A percentile compares a stretch with the other conserved stretches of the same genome.
Conservation (phyloP, 805 yeast genomes). For the Nakazawaea peltata region DNA sequence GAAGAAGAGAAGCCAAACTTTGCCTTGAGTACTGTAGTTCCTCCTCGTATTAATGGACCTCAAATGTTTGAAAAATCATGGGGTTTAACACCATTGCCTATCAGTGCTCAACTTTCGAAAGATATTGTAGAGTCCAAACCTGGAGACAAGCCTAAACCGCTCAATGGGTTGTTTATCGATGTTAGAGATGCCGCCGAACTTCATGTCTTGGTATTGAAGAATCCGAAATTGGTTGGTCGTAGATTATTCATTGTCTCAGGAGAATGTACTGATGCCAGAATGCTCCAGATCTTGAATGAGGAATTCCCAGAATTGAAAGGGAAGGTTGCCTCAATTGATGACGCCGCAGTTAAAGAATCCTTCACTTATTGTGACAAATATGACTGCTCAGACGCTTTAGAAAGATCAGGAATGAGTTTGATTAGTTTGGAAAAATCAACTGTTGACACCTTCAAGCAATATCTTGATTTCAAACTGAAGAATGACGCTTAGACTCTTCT, state of each 20-base stretch:
- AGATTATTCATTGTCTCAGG: conserved; percentile 23
- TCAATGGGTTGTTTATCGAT: conserved; percentile 21
- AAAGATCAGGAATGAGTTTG: conserved; percentile 29
- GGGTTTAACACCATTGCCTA: conserved; percentile 24
- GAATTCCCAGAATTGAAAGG: conserved; percentile 35
- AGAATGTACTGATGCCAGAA: conserved; percentile 18
- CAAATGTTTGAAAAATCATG: conserved; percentile 32
- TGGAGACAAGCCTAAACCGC: conserved; percentile 12
- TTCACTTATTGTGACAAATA: not conserved
- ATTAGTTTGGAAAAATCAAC: conserved; percentile 30
- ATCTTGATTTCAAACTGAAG: conserved; percentile 12
- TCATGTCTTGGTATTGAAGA: conserved; percentile 37
- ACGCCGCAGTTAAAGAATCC: conserved; percentile 16
- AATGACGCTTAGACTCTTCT: too few relatives aligned
- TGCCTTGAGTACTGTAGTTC: conserved; percentile 32
- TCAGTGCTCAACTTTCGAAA: conserved; percentile 28
- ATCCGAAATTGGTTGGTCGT: conserved; percentile 22
- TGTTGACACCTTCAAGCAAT: conserved; percentile 34
- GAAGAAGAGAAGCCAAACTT: conserved; percentile 30
- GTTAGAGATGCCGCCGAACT: conserved; percentile 41
- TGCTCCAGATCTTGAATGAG: conserved; percentile 23
- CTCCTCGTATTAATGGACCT: conserved; percentile 43
- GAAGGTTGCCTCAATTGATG: conserved; percentile 34
- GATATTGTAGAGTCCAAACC: conserved; percentile 16
- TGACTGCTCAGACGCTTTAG: conserved; percentile 12